These are phyloP conservation scores for Gryganskiella cystojenkinii DNA, from an alignment of 192 early-diverging fungal species.

Conservation along the genomic window DNA sequence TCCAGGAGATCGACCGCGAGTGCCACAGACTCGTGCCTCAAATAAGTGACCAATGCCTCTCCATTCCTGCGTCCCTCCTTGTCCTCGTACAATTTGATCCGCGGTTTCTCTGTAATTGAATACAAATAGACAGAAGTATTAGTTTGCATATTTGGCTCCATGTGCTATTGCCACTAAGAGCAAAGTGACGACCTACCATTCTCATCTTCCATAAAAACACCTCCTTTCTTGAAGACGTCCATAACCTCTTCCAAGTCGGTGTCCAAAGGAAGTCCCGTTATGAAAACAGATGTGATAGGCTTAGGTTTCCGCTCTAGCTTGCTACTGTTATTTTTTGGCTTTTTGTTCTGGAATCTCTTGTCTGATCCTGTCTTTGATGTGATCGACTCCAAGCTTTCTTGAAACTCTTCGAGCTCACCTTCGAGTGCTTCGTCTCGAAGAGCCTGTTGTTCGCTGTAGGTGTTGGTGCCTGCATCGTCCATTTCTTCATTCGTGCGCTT, in stretches of 20 bases:
- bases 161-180: too few relatives aligned
- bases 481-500: slow-evolving; percentile 39
- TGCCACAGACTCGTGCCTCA: slow-evolving; percentile 89
- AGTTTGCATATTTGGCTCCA: too few relatives aligned
- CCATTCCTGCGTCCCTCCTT: slow-evolving; percentile 80
- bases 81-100: slow-evolving; percentile 91
- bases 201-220: slow-evolving; percentile 83
- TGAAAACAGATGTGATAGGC: slow-evolving; percentile 86
- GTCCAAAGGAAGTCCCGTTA: slow-evolving; percentile 86
- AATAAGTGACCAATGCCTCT: slow-evolving; percentile 92
- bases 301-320: slow-evolving; percentile 55
- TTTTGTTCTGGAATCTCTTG: slow-evolving; percentile 32
- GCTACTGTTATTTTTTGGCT: slow-evolving; percentile 55
- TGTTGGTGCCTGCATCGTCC: slow-evolving; percentile 14
- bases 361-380: slow-evolving; percentile 10
- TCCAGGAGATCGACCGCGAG: slow-evolving; percentile 89
- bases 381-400: slow-evolving; percentile 16
- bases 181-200: slow-evolving; percentile 18
- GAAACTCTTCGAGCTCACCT: not conserved
- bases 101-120: slow-evolving; percentile 71
- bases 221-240: slow-evolving; percentile 78
- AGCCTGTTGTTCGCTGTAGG: not conserved
- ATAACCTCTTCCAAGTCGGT: slow-evolving; percentile 83
- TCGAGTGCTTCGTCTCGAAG: not conserved
- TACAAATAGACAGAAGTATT: not conserved